Evolutionary conservation across 495 filamentous ascomycete species (phyloP).

Genomic region (Clavariopsis aquatica): DNA sequence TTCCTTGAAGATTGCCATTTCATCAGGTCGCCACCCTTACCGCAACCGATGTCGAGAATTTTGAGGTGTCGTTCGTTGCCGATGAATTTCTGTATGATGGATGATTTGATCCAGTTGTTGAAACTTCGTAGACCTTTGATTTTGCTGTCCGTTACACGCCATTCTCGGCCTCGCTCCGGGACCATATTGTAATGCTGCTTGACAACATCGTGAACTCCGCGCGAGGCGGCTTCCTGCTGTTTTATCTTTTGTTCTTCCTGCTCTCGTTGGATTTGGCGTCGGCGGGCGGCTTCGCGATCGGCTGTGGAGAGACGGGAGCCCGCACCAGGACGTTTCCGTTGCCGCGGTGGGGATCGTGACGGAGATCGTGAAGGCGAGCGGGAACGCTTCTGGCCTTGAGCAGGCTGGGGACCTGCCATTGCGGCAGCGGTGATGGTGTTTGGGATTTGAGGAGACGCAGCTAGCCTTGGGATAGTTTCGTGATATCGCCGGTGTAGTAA

Average conservation of each 20-base stretch:
- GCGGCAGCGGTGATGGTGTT: not conserved
- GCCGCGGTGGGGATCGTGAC: conserved; percentile 56
- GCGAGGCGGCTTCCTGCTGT: conserved; percentile 33
- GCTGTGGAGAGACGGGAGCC: conserved; percentile 72
- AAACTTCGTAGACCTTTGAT: conserved; percentile 93
- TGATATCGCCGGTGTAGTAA: too few relatives aligned
- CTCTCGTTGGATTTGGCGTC: conserved; percentile 61
- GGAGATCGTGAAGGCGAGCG: conserved; percentile 38
- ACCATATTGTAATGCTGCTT: conserved; percentile 95
- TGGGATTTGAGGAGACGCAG: too few relatives aligned
- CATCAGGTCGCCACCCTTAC: conserved; percentile 90
- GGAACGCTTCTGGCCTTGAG: conserved; percentile 22
- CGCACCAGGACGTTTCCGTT: conserved; percentile 83
- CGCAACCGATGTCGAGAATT: conserved; percentile 92
- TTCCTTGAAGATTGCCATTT: conserved; percentile 93
- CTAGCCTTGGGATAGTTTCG: too few relatives aligned
- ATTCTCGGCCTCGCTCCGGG: conserved; percentile 85
- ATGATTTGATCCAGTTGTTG: conserved; percentile 99
- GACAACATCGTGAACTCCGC: conserved; percentile 79
- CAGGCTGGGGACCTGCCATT: conserved; percentile 16
- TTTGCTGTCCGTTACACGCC: conserved; percentile 86
- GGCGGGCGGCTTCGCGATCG: conserved; percentile 64
- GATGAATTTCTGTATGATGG: conserved; percentile 93
- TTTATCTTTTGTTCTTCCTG: conserved; percentile 49
- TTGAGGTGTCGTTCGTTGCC: conserved; percentile 74